Base-by-base conservation (phyloP, 148 eudicot species). In the Fallopia convolvulus region DNA sequence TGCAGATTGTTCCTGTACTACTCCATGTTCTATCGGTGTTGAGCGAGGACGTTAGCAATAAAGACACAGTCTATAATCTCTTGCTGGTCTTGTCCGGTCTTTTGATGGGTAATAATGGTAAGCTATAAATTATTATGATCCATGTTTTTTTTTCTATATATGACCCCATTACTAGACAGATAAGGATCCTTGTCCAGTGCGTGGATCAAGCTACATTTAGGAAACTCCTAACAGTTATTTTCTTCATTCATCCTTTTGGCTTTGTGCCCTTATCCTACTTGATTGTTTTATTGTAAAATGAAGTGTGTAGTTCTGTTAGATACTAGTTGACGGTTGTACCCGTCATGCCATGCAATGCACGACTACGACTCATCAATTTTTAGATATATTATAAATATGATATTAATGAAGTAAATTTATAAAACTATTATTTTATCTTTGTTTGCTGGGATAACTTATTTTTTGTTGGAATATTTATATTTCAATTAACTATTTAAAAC, bases 11-110 rank as follows among this genome's bases (percentile, higher is more conserved):
- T 79, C 91, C 93, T 48, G 74, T 87, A 49, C 77, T 94, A 46
- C 47, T 89, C 80, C 90, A 89, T 83, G 81, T 88, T 82, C 78
- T 94, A 75, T 82, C 88, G 70, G 47, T 79, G 44, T 81, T 94
- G 82, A 84, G 89, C 74, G 88, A 87, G 80, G 94, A 94, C 81
- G 76, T 78, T 50, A 79, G 70, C 66, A 79, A 89, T 77, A 91
- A 88, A 75, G 96, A 92, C 74, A 83, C 90, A 76, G 50, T 92
- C 49, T 94, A 94, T 71, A 82, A 65, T 76, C 83, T 89, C 79
- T 77, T 94, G 81, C 85, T 94, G 81, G 96, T 92, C 75, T 74
- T 91, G 44, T 94, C 99, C 80, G 97, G 94, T 72, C 81, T 92
- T 44, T 82, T 94, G 74, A 83, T 83, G 65, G 99, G 92, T 78